Base-by-base conservation (phyloP, 2,329 filamentous ascomycete species). In the Pyricularia sp. region DNA sequence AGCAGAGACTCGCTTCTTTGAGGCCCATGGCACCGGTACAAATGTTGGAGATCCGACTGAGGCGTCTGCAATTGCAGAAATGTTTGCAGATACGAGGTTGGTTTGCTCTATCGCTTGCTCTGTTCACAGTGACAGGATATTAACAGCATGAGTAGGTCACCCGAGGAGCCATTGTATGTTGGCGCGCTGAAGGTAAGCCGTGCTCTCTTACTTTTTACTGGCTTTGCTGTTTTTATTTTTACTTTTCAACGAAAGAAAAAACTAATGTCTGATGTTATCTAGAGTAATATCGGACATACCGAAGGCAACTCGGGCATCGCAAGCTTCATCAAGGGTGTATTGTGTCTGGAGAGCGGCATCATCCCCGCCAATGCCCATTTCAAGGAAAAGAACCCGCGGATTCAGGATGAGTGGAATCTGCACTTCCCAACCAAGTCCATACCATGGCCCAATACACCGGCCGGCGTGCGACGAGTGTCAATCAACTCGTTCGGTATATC, bases 401-500 rank as follows among this genome's bases (percentile, higher is more conserved):
- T 86, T 59, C 76, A 84, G 65, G 70, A 80, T 4, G 73, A 73
- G 2, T 81, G 81, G 80, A 81, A 78, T 61, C 76, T 86, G 68
- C 82, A 83, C 76, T 82, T 83, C 71, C 26, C 71, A 63, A 69
- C 70, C 1, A 70, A 76, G 2, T 23, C 28, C 10, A 68, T 70
- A 3, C 74, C 77, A 0, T 80, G 77, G 77, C 79, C 78, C 1
- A 6, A 69, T 7, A 71, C 70, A 17, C 70, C 71, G 14, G 30
- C 67, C 4, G 72, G 75, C 31, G 63, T 81, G 17, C 80, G 83
- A 1, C 81, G 85, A 25, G 82, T 81, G 61, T 84, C 82, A 69
- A 79, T 88, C 71, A 87, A 87, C 72, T 85, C 82, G 69, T 88
- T 87, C 71, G 85, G 86, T 2, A 87, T 84, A 72, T 85, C 86